Evolutionary conservation across 495 filamentous ascomycete species (phyloP).

Genomic region (Staphylotrichum longicolle): DNA sequence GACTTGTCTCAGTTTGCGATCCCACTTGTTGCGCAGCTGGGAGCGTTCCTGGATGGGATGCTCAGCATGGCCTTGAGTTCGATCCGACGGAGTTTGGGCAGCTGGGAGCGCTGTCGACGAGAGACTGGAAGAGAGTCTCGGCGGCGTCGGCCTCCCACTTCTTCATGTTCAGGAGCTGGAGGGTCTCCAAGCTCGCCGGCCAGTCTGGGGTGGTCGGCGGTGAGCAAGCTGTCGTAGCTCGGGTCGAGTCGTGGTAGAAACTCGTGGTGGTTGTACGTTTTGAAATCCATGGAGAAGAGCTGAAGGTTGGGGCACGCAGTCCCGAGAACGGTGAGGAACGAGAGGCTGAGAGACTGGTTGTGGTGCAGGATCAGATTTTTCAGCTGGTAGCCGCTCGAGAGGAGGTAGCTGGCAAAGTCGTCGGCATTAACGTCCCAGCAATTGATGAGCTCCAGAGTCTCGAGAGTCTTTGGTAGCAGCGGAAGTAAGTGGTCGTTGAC

Average conservation of each 20-base stretch:
- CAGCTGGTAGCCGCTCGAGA: slow-evolving; percentile 59
- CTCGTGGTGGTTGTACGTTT: slow-evolving; percentile 57
- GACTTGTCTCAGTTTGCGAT: slow-evolving; percentile 56
- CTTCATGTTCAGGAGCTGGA: slow-evolving; percentile 72
- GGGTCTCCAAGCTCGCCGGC: slow-evolving; percentile 63
- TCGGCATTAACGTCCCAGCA: slow-evolving; percentile 65
- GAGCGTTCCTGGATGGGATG: slow-evolving; percentile 76
- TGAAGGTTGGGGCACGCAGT: slow-evolving; percentile 64
- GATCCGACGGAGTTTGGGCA: slow-evolving; percentile 64
- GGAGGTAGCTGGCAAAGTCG: slow-evolving; percentile 58
- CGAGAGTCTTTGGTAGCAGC: slow-evolving; percentile 60
- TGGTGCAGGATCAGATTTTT: slow-evolving; percentile 66
- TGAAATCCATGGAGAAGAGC: slow-evolving; percentile 68
- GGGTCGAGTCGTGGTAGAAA: slow-evolving; percentile 62
- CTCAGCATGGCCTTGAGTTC: slow-evolving; percentile 69
- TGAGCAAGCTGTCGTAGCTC: slow-evolving; percentile 62
- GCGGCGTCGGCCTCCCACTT: slow-evolving; percentile 64
- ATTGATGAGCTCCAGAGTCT: slow-evolving; percentile 67
- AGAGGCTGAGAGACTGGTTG: slow-evolving; percentile 71
- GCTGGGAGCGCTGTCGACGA: slow-evolving; percentile 63
- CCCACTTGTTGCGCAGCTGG: slow-evolving; percentile 70
- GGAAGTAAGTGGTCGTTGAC: slow-evolving; percentile 58
- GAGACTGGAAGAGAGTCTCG: slow-evolving; percentile 70
- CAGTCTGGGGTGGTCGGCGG: slow-evolving; percentile 61
- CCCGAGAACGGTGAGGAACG: slow-evolving; percentile 62